These are phyloP conservation scores for Neurospora tetrasperma DNA, from an alignment of 495 filamentous ascomycete genomes.

Conservation along the genomic window DNA sequence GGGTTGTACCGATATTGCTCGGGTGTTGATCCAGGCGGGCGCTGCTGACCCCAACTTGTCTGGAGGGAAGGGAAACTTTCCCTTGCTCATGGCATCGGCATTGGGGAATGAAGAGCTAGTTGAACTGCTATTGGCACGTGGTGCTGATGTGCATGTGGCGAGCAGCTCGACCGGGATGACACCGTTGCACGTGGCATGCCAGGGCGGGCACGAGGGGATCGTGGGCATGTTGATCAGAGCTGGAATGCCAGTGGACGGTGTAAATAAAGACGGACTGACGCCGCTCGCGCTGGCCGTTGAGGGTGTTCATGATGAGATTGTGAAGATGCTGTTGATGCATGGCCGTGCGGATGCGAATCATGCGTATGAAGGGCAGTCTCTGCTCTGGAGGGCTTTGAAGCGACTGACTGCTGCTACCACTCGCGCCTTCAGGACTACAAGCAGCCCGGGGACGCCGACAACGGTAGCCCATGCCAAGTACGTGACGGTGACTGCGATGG, in stretches of 20 bases:
- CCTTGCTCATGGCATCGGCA: conserved; percentile 13
- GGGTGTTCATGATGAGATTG: conserved; percentile 21
- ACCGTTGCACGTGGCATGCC: conserved; percentile 14
- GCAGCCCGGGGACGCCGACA: not conserved
- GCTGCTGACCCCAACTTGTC: conserved; percentile 14
- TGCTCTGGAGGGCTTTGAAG: conserved; percentile 4
- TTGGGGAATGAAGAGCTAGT: conserved; percentile 9
- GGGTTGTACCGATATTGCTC: conserved; percentile 13
- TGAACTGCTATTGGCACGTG: conserved; percentile 15
- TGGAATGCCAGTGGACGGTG: conserved; percentile 7
- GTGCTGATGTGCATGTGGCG: conserved; percentile 11
- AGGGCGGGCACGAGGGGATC: conserved; percentile 8
- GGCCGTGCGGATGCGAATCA: conserved; percentile 21
- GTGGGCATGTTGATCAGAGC: conserved; percentile 10
- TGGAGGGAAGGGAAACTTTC: conserved; percentile 2
- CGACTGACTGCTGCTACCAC: not conserved
- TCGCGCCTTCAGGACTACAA: not conserved
- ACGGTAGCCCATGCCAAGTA: not conserved
- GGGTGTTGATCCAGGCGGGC: conserved; percentile 15
- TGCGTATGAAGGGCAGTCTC: not conserved
- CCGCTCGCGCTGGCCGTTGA: conserved; percentile 25
- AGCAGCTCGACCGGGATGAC: conserved; percentile 9
- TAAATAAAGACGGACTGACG: conserved; percentile 17
- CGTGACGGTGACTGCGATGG: not conserved
- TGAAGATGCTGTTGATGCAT: conserved; percentile 15